These are phyloP conservation scores for Dimocarpus longan DNA, from an alignment of 345 rosid species.

Conservation along the genomic window DNA sequence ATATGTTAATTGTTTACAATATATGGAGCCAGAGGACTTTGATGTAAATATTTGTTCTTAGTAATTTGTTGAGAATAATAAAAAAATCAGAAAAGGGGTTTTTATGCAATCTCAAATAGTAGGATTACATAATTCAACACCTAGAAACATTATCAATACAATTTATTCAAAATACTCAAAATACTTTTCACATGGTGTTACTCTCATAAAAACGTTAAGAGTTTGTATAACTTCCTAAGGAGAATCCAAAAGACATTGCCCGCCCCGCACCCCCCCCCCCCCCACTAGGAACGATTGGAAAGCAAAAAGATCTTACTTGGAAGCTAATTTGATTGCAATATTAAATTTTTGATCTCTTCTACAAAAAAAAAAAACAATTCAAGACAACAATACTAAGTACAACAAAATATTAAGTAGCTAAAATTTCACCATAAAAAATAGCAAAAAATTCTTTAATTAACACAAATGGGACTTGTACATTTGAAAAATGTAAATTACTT, in stretches of 20 bases:
- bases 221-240: conserved; percentile 69
- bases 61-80: too few relatives aligned
- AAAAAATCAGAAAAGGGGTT: too few relatives aligned
- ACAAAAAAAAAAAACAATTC: neutral
- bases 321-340: conserved; percentile 44
- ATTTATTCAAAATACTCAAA: neutral
- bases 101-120: neutral
- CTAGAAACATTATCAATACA: neutral
- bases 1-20: too few relatives aligned
- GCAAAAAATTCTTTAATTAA: neutral
- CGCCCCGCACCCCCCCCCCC: too few relatives aligned
- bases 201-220: conserved; percentile 66
- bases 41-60: too few relatives aligned
- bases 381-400: neutral
- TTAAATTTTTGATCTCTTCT: conserved; percentile 61
- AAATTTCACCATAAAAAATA: neutral
- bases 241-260: conserved; percentile 51
- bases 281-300: conserved; percentile 47
- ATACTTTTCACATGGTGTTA: conserved; percentile 44
- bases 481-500: conserved; percentile 24
- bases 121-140: neutral
- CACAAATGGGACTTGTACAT: neutral
- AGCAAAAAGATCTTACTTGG: conserved; percentile 46
- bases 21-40: too few relatives aligned
- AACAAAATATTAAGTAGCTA: neutral